A percentile compares a stretch with the other conserved stretches of the same genome.
Evolutionary conservation across 208 protist species (phyloP).

Genomic region (Wallacemonas sp.): DNA sequence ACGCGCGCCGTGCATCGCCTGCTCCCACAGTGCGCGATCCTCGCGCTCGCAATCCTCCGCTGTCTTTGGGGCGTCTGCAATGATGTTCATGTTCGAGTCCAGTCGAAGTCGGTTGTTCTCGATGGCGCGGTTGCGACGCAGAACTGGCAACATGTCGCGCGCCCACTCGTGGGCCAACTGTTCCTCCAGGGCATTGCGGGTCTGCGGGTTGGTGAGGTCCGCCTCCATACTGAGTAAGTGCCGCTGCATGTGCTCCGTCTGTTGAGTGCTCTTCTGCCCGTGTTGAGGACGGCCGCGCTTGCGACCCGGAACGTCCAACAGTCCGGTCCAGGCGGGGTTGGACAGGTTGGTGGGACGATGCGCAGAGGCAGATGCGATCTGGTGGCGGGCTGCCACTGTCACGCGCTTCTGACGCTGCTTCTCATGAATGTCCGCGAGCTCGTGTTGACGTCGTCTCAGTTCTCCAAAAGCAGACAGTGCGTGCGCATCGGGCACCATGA

Average conservation of each 20-base stretch:
- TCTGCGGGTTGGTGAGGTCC: constrained; percentile 18
- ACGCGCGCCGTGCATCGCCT: constrained; percentile 52
- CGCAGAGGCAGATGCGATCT: neutral
- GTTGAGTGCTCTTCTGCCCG: neutral
- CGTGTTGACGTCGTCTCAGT: neutral
- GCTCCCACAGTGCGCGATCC: constrained; percentile 40
- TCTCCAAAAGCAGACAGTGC: constrained; percentile 16
- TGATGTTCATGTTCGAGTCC: constrained; percentile 26
- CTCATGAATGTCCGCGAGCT: constrained; percentile 9
- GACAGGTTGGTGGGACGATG: neutral
- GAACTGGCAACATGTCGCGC: constrained; percentile 49
- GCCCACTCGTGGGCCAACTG: constrained; percentile 48
- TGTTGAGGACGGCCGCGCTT: neutral
- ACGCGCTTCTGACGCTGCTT: constrained; percentile 12
- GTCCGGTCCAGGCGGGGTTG: neutral
- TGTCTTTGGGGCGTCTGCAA: constrained; percentile 1
- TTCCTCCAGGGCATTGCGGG: constrained; percentile 41
- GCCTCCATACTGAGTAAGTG: neutral
- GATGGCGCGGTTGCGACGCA: constrained; percentile 53
- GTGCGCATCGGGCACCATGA: constrained; percentile 44
- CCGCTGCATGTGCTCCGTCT: neutral
- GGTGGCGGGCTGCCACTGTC: constrained; percentile 12
- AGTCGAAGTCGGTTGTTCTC: constrained; percentile 33
- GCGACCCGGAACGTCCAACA: neutral
- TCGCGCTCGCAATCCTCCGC: constrained; percentile 19